Evolutionary conservation across 345 rosid species (phyloP).

Genomic region (Arabidopsis thaliana): TAIR10.1 NC_003070.9:25291001-25291500

Average conservation of each 20-base stretch:
- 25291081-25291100: slow-evolving; percentile 46
- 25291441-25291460: slow-evolving; percentile 56
- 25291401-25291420: slow-evolving; percentile 49
- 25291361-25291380: slow-evolving; percentile 14
- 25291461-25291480: slow-evolving; percentile 70
- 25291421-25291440: slow-evolving; percentile 63
- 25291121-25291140: slow-evolving; percentile 80
- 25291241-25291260: slow-evolving; percentile 61
- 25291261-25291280: slow-evolving; percentile 68
- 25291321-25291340: slow-evolving; percentile 10
- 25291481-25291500: slow-evolving; percentile 78
- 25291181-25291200: slow-evolving; percentile 97
- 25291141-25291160: slow-evolving; percentile 91
- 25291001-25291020: slow-evolving; percentile 76
- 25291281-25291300: slow-evolving; percentile 62
- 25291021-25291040: slow-evolving; percentile 49
- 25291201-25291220: slow-evolving; percentile 88
- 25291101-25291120: slow-evolving; percentile 63
- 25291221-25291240: slow-evolving; percentile 57
- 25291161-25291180: slow-evolving; percentile 93
- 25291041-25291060: slow-evolving; percentile 48
- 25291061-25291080: slow-evolving; percentile 48
- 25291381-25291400: slow-evolving; percentile 54
- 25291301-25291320: slow-evolving; percentile 75
- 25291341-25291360: slow-evolving; percentile 18